These are phyloP conservation scores for Lolium rigidum DNA, from an alignment of 176 grass and related monocot genomes.

Conservation along the genomic window DNA sequence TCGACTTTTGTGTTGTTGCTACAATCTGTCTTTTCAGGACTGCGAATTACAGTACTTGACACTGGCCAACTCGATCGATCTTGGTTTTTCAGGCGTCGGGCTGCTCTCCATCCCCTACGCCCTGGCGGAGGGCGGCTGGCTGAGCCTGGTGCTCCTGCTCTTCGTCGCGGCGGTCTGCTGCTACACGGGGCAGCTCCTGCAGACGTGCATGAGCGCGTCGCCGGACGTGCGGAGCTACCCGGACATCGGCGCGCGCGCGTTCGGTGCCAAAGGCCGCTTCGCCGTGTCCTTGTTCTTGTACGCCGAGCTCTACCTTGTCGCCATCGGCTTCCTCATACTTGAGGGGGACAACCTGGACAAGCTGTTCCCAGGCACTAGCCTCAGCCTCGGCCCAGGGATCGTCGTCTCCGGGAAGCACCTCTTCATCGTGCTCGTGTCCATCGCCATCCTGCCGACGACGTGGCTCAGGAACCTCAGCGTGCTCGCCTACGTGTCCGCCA, in stretches of 20 bases:
- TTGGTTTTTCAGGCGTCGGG: slow-evolving; percentile 53
- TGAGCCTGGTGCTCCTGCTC: slow-evolving; percentile 54
- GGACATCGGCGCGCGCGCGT: slow-evolving; percentile 56
- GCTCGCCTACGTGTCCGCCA: slow-evolving; percentile 70
- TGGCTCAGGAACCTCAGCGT: slow-evolving; percentile 59
- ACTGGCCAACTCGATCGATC: slow-evolving; percentile 3
- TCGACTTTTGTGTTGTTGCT: neutral
- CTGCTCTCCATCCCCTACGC: slow-evolving; percentile 70
- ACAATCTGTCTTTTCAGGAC: neutral
- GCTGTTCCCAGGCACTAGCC: slow-evolving; percentile 47
- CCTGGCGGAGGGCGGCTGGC: slow-evolving; percentile 59
- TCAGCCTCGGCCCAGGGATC: slow-evolving; percentile 29
- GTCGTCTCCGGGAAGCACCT: slow-evolving; percentile 50
- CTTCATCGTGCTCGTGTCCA: slow-evolving; percentile 49
- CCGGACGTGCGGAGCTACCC: slow-evolving; percentile 51
- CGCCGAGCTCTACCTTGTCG: slow-evolving; percentile 70
- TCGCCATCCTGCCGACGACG: slow-evolving; percentile 53
- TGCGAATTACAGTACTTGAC: no score
- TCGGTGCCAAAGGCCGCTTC: slow-evolving; percentile 46
- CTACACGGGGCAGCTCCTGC: slow-evolving; percentile 70
- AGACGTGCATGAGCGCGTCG: slow-evolving; percentile 54
- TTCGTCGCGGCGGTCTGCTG: slow-evolving; percentile 48
- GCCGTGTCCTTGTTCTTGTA: slow-evolving; percentile 59
- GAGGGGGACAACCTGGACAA: slow-evolving; percentile 68
- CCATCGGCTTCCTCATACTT: slow-evolving; percentile 66